A percentile compares a stretch with the other conserved stretches of the same genome.
Evolutionary conservation across 352 stramenopile genomes (phyloP).

Genomic region (Thalassiosira mediterranea): DNA sequence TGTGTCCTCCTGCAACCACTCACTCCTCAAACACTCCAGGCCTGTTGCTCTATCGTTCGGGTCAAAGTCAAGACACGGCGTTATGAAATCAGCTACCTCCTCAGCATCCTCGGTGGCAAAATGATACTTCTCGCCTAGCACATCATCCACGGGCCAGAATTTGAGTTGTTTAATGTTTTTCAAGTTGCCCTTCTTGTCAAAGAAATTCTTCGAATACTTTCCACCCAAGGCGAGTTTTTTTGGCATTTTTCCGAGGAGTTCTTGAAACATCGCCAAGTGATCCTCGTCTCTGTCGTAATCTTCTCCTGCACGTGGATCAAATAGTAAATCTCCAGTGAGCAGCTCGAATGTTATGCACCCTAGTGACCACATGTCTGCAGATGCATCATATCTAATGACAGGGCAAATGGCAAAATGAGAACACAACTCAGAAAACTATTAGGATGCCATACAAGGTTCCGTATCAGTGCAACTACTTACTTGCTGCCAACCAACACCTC

Average conservation of each 20-base stretch:
- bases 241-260: conserved; percentile 96
- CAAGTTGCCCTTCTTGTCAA: conserved; percentile 96
- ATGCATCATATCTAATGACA: conserved; percentile 99
- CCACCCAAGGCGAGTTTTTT: conserved; percentile 91
- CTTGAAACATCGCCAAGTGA: conserved; percentile 99
- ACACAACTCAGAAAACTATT: too few species aligned
- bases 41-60: conserved; percentile 91
- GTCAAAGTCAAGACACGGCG: conserved; percentile 92
- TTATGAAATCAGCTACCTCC: conserved; percentile 92
- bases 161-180: conserved; percentile 98
- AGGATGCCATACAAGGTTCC: too few species aligned
- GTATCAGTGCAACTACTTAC: too few species aligned
- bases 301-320: conserved; percentile 95
- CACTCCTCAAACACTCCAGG: conserved; percentile 91
- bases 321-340: conserved; percentile 98
- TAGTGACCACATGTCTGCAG: conserved; percentile 98
- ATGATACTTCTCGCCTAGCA: conserved; percentile 96
- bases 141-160: conserved; percentile 96
- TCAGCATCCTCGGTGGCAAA: conserved; percentile 89
- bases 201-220: conserved; percentile 95
- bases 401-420: too few species aligned
- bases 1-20: conserved; percentile 88
- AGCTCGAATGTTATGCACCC: conserved; percentile 99
- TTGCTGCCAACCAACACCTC: conserved; percentile 96
- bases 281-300: conserved; percentile 93